These are phyloP conservation scores for Ettlia oleoabundans DNA, from an alignment of 139 green algal genomes.

Conservation along the genomic window DNA sequence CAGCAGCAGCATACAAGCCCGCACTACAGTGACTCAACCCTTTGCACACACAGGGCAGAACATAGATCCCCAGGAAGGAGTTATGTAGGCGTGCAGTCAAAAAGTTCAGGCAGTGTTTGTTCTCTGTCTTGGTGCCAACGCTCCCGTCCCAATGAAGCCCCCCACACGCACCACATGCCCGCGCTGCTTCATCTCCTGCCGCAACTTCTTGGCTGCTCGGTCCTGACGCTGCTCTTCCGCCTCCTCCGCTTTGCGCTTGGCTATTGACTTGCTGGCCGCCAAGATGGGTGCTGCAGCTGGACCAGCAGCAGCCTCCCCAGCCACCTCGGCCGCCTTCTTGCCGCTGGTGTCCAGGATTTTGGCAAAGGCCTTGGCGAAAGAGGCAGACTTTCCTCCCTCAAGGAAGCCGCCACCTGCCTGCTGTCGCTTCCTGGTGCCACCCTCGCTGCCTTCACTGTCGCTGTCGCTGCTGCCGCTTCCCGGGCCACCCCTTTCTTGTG, in stretches of 20 bases:
- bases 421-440: constrained; percentile 15
- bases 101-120: too few species aligned
- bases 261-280: constrained; percentile 57
- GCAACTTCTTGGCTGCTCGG: constrained; percentile 54
- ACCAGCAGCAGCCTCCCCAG: not conserved
- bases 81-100: too few species aligned
- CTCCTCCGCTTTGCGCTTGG: constrained; percentile 65
- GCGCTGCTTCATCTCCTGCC: constrained; percentile 63
- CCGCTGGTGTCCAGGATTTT: constrained; percentile 60
- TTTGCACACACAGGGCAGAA: too few species aligned
- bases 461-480: not conserved
- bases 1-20: too few species aligned
- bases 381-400: constrained; percentile 64
- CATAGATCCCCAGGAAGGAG: too few species aligned
- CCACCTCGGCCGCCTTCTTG: not conserved
- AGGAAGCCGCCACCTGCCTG: constrained; percentile 42
- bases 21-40: too few species aligned
- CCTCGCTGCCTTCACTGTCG: constrained; percentile 9
- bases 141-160: too few species aligned
- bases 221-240: constrained; percentile 53
- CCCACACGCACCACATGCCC: constrained; percentile 70
- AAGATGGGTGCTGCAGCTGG: constrained; percentile 36
- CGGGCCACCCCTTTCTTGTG: too few species aligned
- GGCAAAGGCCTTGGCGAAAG: constrained; percentile 78
- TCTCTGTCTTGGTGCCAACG: too few species aligned